Percentiles rank a stretch among this genome's conserved stretches.
These are phyloP conservation scores for Osmozyma mogii DNA, from an alignment of 805 yeast species.

Conservation along the genomic window DNA sequence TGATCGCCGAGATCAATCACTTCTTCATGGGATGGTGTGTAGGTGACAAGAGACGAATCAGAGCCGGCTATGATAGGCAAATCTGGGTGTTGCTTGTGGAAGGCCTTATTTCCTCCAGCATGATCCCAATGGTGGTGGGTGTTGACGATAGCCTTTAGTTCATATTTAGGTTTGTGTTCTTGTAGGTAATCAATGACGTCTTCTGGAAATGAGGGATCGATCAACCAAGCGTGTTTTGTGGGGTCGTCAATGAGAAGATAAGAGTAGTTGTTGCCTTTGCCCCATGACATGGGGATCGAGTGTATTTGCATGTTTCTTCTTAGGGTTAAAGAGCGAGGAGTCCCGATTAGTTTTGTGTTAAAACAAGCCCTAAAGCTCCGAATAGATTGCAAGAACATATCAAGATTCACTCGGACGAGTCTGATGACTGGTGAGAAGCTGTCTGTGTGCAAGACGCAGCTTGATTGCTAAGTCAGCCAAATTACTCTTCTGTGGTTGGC, in stretches of 20 bases:
- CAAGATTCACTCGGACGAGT: too few species aligned
- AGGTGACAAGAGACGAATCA: conserved; percentile 66
- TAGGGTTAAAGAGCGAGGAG: too few species aligned
- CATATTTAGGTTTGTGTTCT: conserved; percentile 32
- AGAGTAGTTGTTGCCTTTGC: conserved; percentile 83
- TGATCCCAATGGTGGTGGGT: conserved; percentile 98
- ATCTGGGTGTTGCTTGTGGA: conserved; percentile 33
- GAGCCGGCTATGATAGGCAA: conserved; percentile 77
- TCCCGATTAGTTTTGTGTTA: too few species aligned
- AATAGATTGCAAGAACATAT: too few species aligned
- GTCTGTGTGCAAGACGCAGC: too few species aligned
- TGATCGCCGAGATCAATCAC: conserved; percentile 54
- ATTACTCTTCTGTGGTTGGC: too few species aligned
- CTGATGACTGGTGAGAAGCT: too few species aligned
- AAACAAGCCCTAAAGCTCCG: too few species aligned
- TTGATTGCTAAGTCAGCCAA: too few species aligned
- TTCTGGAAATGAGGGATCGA: conserved; percentile 87
- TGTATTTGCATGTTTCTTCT: conserved; percentile 91
- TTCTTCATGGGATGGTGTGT: conserved; percentile 62
- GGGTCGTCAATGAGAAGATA: conserved; percentile 67
- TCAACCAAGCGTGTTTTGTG: conserved; percentile 65
- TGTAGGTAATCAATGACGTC: conserved; percentile 45
- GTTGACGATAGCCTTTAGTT: conserved; percentile 73
- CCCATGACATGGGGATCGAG: conserved; percentile 91
- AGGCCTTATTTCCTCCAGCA: conserved; percentile 68